Base-by-base conservation (phyloP, 768 basidiomycete genomes). In the Fibroporia radiculosa region DNA sequence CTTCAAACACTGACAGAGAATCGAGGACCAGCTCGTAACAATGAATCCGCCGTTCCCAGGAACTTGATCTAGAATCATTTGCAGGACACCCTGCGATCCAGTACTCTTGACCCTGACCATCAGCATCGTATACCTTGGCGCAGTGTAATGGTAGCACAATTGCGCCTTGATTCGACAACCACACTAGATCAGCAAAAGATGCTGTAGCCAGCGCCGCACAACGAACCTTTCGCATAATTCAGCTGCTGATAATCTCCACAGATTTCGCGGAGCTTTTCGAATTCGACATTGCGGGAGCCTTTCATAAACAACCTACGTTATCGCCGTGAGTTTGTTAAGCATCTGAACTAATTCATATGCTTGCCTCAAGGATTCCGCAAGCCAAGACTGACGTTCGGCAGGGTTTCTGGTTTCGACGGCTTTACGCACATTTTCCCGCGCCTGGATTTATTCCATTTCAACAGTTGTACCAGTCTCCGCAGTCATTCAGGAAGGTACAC, bases 391-490 rank as follows among this genome's bases (percentile, higher is more conserved):
- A 42, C 82, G 75, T 58, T 97, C 93, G 1, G 68, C 65, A 3
- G 77, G 72, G 60, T 82, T 84, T 44, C 76, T 71, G 16, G 87
- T 81, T 57, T 92, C 89, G 20, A 85, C 80, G 24, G 96, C 92
- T 58, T 87, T 88, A 8, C 92, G 84, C 27, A 96, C 73, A 54
- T 87, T 92, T 67, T 99, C 96, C 59, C 89, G 84, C 1, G 95
- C 95, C 90, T 93, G 41, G 3, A 25, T 26, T 11, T 18, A 23
- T 20, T 42, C 34, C 5, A 16, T 19, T 11, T 29, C 22, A n/a
- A n/a, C n/a, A n/a, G n/a, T n/a, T n/a, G 6, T 26, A 29, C 7
- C 20, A 29, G 20, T 19, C 4, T 14, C 27, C 10, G 16, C 38
- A 39, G 38, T 6, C 26, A 35, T 6, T 6, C 6, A 18, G 16